phyloP scores from a whole-genome alignment of 306 rosid species.

The Hylodesmum podocarpum region DNA sequence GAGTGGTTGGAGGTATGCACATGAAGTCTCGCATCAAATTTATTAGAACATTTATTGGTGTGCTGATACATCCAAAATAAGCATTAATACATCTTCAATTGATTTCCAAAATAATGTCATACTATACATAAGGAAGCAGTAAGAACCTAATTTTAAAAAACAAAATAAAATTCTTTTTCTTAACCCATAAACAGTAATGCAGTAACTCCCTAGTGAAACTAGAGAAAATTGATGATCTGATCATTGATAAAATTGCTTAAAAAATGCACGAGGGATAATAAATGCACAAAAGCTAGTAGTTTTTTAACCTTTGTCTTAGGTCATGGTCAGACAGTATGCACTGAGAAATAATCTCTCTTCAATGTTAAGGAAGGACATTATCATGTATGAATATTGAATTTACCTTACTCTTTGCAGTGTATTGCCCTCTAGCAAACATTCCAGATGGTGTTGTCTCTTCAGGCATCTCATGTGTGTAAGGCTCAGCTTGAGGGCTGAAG shows the following conservation, averaged over 20 bases:
- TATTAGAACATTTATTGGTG: slow-evolving; percentile 30
- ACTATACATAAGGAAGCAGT: background rate
- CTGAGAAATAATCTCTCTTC: background rate
- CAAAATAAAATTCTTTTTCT: background rate
- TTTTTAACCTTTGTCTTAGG: slow-evolving; percentile 8
- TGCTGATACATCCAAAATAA: slow-evolving; percentile 30
- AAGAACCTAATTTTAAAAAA: background rate
- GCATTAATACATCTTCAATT: slow-evolving; percentile 34
- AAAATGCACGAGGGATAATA: background rate
- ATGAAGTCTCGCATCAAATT: slow-evolving; percentile 33
- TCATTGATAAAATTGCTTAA: slow-evolving; percentile 10
- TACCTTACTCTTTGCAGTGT: slow-evolving; percentile 89
- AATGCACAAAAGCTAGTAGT: slow-evolving; percentile 17
- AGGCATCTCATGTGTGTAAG: slow-evolving; percentile 78
- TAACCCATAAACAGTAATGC: background rate
- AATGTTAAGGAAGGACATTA: background rate
- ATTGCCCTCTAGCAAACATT: slow-evolving; percentile 85
- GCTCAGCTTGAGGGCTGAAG: slow-evolving; percentile 80
- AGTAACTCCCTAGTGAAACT: slow-evolving; percentile 14
- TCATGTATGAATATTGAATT: background rate
- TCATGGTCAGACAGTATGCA: slow-evolving; percentile 6
- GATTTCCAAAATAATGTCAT: slow-evolving; percentile 26
- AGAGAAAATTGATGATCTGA: background rate
- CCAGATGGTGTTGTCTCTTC: slow-evolving; percentile 98
- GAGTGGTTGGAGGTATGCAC: slow-evolving; percentile 32